Evolutionary conservation across 768 basidiomycete species (phyloP), one percentile per base, ranked within the genome.

Genomic region (Tulasnella sp.): DNA sequence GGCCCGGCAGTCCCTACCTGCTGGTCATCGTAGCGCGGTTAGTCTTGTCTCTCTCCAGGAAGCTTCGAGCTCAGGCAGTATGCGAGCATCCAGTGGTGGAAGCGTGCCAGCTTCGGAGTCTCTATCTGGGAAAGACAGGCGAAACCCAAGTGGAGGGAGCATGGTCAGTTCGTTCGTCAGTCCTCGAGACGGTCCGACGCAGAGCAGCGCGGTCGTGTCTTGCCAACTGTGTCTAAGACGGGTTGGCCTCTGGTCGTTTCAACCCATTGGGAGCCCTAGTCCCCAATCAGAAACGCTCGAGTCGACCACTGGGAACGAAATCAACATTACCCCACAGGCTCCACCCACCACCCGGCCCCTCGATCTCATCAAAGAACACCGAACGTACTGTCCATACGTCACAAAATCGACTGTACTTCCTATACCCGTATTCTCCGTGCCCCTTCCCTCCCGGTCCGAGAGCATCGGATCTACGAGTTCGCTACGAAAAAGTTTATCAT

Each of bases 371-470:
- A 85, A 82, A 66, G 88, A 92, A 69, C 89, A 91, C 68, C 78
- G 88, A 26, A 85, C 86, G 2, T 88, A 86, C 65, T 91, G 89
- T 64, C 88, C 88, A n/a, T 91, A 88, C 63, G 79, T 87, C 19
- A 59, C 59, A 43, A 64, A 62, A 44, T 61, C 65, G 2, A 68
- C 67, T 5, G 42, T 60, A 3, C 30, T 68, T 7, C 61, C 67
- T 13, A 34, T 41, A 11, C 58, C 34, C 51, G 21, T 45, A 50
- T 50, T 60, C 41, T 61, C 64, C 4, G 50, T 56, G 41, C 55
- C 58, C 32, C 44, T 66, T 4, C n/a, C 60, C 3, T 62, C 58
- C 24, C 50, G 41, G 34, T 51, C 65, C 7, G 30, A 32, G 27
- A 52, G 30, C 34, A 54, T 43, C 15, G 51, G 52, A 11, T 51